Conservation (phyloP, 78 protist species). For the Goniomonas avonlea region DNA sequence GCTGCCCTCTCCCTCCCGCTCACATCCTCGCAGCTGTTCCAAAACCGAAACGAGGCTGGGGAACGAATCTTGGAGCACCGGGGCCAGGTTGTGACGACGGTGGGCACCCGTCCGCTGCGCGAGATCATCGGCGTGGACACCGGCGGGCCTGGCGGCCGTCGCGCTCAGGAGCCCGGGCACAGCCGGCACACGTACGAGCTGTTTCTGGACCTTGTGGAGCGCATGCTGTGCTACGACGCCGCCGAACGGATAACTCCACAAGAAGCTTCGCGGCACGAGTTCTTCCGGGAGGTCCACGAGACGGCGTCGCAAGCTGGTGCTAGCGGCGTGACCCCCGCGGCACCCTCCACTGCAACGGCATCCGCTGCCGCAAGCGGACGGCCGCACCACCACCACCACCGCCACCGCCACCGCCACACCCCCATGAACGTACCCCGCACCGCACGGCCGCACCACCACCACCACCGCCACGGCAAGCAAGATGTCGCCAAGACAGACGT, state of each 20-base stretch:
- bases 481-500: too few species aligned
- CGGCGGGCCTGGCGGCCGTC: conserved; percentile 62
- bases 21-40: not conserved
- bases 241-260: conserved; percentile 59
- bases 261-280: conserved; percentile 71
- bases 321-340: too few species aligned
- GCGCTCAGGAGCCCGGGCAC: conserved; percentile 60
- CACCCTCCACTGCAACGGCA: too few species aligned
- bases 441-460: too few species aligned
- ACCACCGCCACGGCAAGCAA: too few species aligned
- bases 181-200: conserved; percentile 2
- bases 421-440: too few species aligned
- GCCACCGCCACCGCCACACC: too few species aligned
- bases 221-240: conserved; percentile 74
- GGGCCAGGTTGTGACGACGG: not conserved
- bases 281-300: conserved; percentile 26
- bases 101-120: not conserved
- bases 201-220: conserved; percentile 45
- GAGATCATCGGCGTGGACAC: conserved; percentile 51
- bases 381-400: too few species aligned
- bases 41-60: not conserved
- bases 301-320: too few species aligned
- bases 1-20: not conserved
- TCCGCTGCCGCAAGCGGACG: too few species aligned
- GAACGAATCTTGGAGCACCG: not conserved